Evolutionary conservation across 352 stramenopile genomes (phyloP).

Genomic region (Pythium apleroticum): DNA sequence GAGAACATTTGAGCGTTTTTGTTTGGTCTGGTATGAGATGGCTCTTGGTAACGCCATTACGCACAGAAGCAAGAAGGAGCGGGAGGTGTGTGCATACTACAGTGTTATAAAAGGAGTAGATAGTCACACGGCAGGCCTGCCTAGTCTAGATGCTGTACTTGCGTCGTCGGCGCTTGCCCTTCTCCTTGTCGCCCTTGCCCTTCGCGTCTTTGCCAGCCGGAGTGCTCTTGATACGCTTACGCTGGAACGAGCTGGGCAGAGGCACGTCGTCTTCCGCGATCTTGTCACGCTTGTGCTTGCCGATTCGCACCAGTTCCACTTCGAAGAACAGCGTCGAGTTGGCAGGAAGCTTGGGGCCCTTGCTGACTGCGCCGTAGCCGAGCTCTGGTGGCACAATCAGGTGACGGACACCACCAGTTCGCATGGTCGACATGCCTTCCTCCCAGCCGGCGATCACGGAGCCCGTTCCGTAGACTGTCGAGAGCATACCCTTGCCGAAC

Average conservation of each 20-base stretch:
- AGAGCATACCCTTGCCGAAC: slow-evolving; percentile 81
- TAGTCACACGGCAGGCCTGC: neutral
- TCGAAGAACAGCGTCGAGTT: slow-evolving; percentile 81
- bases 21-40: too few relatives aligned
- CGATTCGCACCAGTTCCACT: slow-evolving; percentile 75
- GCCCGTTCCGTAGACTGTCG: slow-evolving; percentile 54
- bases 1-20: too few relatives aligned
- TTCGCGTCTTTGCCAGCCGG: slow-evolving; percentile 31
- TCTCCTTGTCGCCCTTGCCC: slow-evolving; percentile 32
- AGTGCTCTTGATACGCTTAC: slow-evolving; percentile 40
- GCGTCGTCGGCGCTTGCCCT: slow-evolving; percentile 39
- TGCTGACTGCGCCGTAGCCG: slow-evolving; percentile 61
- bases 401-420: slow-evolving; percentile 49
- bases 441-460: slow-evolving; percentile 82
- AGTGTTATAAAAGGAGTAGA: slow-evolving; percentile 3
- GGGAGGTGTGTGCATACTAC: neutral
- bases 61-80: neutral
- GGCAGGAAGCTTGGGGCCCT: slow-evolving; percentile 74
- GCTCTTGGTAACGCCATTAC: too few relatives aligned
- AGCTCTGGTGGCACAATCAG: slow-evolving; percentile 68
- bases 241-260: slow-evolving; percentile 70
- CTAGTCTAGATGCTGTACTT: slow-evolving; percentile 30
- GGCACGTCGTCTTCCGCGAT: slow-evolving; percentile 65
- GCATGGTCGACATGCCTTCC: slow-evolving; percentile 79
- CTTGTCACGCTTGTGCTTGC: slow-evolving; percentile 65